Evolutionary conservation across 2,329 filamentous ascomycete genomes (phyloP), one percentile per base, ranked within the genome.

Genomic region (Domatiomyces catenatus): DNA sequence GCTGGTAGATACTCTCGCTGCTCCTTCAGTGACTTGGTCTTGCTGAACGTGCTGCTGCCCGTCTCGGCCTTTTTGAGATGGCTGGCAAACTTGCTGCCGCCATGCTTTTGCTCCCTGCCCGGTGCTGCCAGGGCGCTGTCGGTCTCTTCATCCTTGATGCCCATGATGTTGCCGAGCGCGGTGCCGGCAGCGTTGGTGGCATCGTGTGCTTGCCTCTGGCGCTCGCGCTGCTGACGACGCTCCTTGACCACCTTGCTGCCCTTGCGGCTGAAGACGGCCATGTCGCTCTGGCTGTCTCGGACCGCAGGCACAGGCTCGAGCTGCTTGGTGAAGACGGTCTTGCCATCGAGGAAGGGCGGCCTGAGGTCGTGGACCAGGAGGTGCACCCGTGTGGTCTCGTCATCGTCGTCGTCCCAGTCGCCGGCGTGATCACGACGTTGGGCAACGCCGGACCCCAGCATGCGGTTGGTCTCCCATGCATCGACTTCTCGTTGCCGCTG

Each of bases 391-490:
- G 84, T 94, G 20, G 80, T 81, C 63, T 98, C 92, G 47, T 95
- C 84, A 56, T 98, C 92, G 56, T 94, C 83, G 48, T 83, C 83
- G 48, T 83, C 83, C 61, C 95, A 94, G 62, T 92, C 87, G 46
- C 79, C 76, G 20, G 82, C 81, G 63, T 87, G 79, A 60, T 92
- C 86, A 58, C 87, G 75, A 62, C 90, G 75, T 66, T 98, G 93
- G 17, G 92, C 92, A 17, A 98, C 89, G 51, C 90, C 90, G 18
- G 89, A 95, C 1, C 89, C 92, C 54, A 98, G 75, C 92, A 98
- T 96, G 52, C 92, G 85, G 65, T 98, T 98, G 15, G 90, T 92
- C 67, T 98, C 93, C 92, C 92, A 98, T 0, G 89, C 90, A 67
- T 98, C 92, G 44, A 92, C 88, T 63, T 98, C 92, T 63, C 85